A percentile compares a stretch with the other conserved stretches of the same genome.
Evolutionary conservation across 2,329 filamentous ascomycete species (phyloP).

Genomic region (Botrytis byssoidea): DNA sequence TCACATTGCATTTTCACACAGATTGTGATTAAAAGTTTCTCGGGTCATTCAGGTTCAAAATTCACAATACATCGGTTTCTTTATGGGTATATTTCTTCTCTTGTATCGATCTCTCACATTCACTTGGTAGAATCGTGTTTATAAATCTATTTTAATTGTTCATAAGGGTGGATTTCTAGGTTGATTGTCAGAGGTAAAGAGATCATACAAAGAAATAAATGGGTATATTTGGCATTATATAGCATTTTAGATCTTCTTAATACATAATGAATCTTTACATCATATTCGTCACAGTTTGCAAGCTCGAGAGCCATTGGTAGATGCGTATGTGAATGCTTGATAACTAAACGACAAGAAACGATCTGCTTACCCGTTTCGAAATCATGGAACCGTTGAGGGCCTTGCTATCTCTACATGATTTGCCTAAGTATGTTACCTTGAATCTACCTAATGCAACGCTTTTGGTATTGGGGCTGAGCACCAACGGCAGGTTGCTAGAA

Average conservation of each 20-base stretch:
- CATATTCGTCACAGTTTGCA: not conserved
- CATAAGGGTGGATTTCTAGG: not conserved
- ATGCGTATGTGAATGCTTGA: not conserved
- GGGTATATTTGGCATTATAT: not conserved
- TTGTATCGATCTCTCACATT: not conserved
- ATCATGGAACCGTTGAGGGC: not conserved
- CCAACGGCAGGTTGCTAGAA: not conserved
- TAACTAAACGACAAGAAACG: not conserved
- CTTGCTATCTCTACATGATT: not conserved
- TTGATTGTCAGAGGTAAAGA: not conserved
- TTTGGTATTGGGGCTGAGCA: conserved; percentile 28
- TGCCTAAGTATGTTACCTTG: not conserved
- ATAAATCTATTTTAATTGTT: not conserved
- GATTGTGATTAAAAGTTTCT: not conserved
- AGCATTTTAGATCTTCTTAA: not conserved
- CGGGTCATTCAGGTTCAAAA: not conserved
- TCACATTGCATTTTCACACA: not conserved
- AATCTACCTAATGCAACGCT: conserved; percentile 13
- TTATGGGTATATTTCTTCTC: not conserved
- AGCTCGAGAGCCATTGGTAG: not conserved
- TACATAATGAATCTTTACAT: not conserved
- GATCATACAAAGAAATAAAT: not conserved
- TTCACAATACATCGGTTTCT: not conserved
- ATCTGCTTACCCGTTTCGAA: not conserved
- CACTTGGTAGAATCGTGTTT: not conserved